Evolutionary conservation across 2,329 filamentous ascomycete species (phyloP), one percentile per base, ranked within the genome.

Genomic region (Clarireedia paspali): DNA sequence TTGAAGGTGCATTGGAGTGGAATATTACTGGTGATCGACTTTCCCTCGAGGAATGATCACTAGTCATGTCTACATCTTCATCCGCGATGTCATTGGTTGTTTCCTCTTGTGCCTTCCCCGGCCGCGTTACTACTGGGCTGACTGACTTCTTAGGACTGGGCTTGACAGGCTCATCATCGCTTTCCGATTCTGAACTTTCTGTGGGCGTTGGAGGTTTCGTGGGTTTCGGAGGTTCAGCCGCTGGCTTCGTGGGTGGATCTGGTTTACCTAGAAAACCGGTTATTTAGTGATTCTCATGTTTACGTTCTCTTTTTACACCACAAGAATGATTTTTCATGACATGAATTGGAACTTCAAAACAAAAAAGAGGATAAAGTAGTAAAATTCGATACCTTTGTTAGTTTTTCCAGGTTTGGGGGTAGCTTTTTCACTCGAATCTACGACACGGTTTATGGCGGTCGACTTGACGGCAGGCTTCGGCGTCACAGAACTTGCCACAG

Each of bases 11-110:
- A 44, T 52, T 23, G 20, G 50, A 48, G 42, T 50, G 45, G 59
- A 66, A 66, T 12, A 60, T 55, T 23, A 67, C 57, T 17, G 66
- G 66, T 23, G 66, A 68, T 45, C 66, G 65, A 56, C 65, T 68
- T 26, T 67, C 64, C 1, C 64, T 60, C 9, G 45, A 55, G 4
- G 63, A 63, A 9, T 60, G 60, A 10, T 62, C 57, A 30, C 63
- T 64, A 24, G 61, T 58, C 26, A 53, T 57, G 34, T 61, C 60
- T 7, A 50, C 6, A 50, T 60, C 50, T 6, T 55, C 57, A 6
- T 62, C 55, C 3, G 51, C 6, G 27, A 9, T 30, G 7, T 10
- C 58, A 38, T 47, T 44, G 5, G 26, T 23, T 15, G 53, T 40
- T 17, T 2, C 7, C 15, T 17, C 15, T 3, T 55, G 39, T 15